Conservation (phyloP, 805 yeast genomes). For the Yamadazyma phyllophila region DNA sequence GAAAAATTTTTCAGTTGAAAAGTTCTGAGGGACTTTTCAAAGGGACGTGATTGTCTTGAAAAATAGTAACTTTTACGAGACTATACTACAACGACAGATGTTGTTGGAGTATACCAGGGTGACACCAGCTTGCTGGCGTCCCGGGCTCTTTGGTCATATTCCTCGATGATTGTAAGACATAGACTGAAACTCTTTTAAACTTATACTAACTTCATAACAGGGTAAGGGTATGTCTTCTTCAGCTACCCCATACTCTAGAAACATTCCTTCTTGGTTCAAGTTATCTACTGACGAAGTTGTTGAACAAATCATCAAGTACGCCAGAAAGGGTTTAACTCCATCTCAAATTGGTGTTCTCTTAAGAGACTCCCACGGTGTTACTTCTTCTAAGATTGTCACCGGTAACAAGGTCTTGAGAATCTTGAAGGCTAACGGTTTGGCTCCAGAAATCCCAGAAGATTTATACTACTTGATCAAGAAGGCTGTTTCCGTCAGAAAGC, state of each 20-base stretch:
- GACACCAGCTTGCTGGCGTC: too few relatives aligned
- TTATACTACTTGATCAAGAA: slow-evolving; percentile 98
- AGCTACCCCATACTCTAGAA: slow-evolving; percentile 99
- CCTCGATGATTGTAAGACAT: background rate
- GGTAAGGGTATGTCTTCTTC: slow-evolving; percentile 99
- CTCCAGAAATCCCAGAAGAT: slow-evolving; percentile 99
- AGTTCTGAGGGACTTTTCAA: background rate
- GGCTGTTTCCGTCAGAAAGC: slow-evolving; percentile 99
- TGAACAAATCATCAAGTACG: slow-evolving; percentile 98
- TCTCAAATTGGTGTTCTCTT: slow-evolving; percentile 99
- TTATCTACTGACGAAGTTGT: slow-evolving; percentile 90
- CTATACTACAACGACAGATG: background rate
- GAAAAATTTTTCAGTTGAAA: slow-evolving; percentile 2
- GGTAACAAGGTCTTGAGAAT: slow-evolving; percentile 99
- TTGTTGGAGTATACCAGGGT: too few relatives aligned
- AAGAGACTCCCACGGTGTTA: slow-evolving; percentile 99
- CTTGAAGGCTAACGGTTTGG: slow-evolving; percentile 98
- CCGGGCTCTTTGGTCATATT: too few relatives aligned
- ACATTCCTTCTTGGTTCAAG: slow-evolving; percentile 99
- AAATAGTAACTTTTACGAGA: background rate
- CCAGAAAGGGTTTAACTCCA: slow-evolving; percentile 99
- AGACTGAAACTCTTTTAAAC: background rate
- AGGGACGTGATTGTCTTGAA: background rate
- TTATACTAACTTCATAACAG: slow-evolving; percentile 34
- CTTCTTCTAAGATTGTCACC: slow-evolving; percentile 95